Percentiles rank a stretch among this genome's conserved stretches.
Conservation (phyloP, 208 protist species). For the Porcisia hertigi region DNA sequence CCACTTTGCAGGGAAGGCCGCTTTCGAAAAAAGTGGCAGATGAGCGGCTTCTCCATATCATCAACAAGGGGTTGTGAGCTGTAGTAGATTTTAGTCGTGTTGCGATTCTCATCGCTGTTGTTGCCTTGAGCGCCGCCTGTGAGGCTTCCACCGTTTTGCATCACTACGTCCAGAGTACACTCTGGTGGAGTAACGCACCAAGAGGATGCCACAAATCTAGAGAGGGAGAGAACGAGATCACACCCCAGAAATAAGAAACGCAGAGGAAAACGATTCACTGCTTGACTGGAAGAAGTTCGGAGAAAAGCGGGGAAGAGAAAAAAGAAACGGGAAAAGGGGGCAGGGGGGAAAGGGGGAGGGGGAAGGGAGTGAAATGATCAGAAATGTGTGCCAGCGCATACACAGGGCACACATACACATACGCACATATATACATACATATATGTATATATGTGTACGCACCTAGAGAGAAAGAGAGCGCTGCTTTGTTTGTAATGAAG, state of each 20-base stretch:
- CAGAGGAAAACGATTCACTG: neutral
- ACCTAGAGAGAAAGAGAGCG: neutral
- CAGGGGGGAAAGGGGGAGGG: neutral
- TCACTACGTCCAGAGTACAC: neutral
- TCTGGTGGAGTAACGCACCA: neutral
- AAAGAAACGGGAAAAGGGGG: neutral
- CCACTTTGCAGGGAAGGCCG: neutral
- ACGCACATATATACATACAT: neutral
- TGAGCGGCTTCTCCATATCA: slow-evolving; percentile 30
- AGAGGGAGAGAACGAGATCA: neutral
- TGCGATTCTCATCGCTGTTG: neutral
- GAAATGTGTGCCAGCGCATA: neutral
- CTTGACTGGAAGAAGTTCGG: neutral
- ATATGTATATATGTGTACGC: neutral
- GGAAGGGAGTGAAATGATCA: neutral
- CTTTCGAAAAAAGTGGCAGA: slow-evolving; percentile 31
- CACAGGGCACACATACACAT: neutral
- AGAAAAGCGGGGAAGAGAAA: neutral
- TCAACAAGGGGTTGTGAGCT: neutral
- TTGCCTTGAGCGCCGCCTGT: neutral
- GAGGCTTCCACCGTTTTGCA: neutral
- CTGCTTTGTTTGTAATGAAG: too few relatives aligned
- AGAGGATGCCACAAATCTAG: neutral
- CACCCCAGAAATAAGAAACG: neutral
- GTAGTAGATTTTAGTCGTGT: neutral